These are phyloP conservation scores for Yarrowia sp. DNA, from an alignment of 805 yeast genomes.

Conservation along the genomic window DNA sequence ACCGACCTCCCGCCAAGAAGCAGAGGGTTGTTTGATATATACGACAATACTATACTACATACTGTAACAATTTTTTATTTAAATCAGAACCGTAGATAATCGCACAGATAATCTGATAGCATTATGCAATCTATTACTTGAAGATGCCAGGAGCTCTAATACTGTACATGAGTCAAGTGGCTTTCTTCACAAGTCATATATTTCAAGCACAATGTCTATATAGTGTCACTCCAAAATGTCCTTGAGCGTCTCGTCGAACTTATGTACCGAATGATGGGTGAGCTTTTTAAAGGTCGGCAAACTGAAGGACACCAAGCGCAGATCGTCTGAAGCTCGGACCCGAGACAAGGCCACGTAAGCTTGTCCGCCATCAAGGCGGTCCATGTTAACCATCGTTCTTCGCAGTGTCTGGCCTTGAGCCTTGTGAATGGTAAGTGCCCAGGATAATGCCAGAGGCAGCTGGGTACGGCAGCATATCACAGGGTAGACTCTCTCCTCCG, in stretches of 20 bases:
- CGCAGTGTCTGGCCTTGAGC: constrained; percentile 92
- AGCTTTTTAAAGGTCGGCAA: neutral
- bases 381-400: constrained; percentile 76
- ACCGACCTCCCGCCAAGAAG: neutral
- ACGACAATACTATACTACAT: too few species aligned
- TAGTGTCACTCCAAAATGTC: neutral
- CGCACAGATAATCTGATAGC: too few species aligned
- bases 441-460: constrained; percentile 83
- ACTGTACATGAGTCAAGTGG: too few species aligned
- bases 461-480: constrained; percentile 52
- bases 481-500: neutral
- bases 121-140: too few species aligned
- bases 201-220: neutral
- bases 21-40: neutral
- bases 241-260: neutral
- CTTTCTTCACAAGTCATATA: too few species aligned
- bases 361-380: constrained; percentile 82
- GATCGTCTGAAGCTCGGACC: constrained; percentile 53
- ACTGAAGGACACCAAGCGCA: constrained; percentile 1
- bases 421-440: constrained; percentile 96
- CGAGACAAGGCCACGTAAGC: constrained; percentile 95
- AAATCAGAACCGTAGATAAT: too few species aligned
- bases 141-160: too few species aligned
- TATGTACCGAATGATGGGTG: neutral
- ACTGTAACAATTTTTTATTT: too few species aligned